Evolutionary conservation across 257 asterid genomes (phyloP).

Genomic region (Solanum pinnatisectum): DNA sequence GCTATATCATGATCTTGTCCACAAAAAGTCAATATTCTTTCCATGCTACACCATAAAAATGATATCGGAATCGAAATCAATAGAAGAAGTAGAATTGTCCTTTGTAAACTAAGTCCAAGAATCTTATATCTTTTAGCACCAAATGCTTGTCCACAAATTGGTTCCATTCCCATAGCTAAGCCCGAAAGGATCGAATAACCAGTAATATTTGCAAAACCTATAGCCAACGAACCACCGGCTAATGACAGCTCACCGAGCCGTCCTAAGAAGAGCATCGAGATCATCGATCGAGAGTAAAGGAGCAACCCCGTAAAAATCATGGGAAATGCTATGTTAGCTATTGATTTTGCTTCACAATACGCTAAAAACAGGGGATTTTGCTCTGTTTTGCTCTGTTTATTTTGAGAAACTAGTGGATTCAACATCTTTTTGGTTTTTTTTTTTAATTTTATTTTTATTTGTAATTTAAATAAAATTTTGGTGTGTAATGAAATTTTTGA

Average conservation of each 20-base stretch:
- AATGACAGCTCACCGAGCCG: neutral
- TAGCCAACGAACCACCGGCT: conserved; percentile 48
- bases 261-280: conserved; percentile 3
- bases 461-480: neutral
- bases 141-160: conserved; percentile 55
- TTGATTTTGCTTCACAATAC: neutral
- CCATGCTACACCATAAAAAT: conserved; percentile 46
- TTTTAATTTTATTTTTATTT: too few species aligned
- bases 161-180: conserved; percentile 56
- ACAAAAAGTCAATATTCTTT: conserved; percentile 13
- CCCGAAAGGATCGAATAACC: conserved; percentile 60
- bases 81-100: conserved; percentile 31
- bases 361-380: neutral
- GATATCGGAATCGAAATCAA: conserved; percentile 29
- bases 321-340: neutral
- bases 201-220: conserved; percentile 41
- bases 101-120: conserved; percentile 34
- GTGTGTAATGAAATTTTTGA: neutral
- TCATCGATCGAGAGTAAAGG: neutral
- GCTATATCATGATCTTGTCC: conserved; percentile 42
- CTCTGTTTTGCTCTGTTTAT: neutral
- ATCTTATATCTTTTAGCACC: conserved; percentile 44
- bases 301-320: neutral
- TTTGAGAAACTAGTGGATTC: neutral
- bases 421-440: neutral